Evolutionary conservation across 2,329 filamentous ascomycete genomes (phyloP).

Genomic region (Orbilia quercus): DNA sequence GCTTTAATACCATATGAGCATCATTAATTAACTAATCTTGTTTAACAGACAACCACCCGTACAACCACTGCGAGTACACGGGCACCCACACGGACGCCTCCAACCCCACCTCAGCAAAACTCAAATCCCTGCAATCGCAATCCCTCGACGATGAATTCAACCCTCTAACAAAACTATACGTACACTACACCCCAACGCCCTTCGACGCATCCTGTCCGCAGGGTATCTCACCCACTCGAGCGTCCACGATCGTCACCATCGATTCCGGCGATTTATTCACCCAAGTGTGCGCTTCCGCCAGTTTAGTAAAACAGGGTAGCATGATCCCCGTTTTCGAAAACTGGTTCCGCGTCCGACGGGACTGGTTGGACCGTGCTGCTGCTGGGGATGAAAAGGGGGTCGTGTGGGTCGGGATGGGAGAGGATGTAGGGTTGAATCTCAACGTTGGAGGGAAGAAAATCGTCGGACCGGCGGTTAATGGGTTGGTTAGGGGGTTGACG

Average conservation of each 20-base stretch:
- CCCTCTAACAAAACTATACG: conserved; percentile 32
- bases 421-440: conserved; percentile 45
- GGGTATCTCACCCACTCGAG: background rate
- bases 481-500: conserved; percentile 12
- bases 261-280: conserved; percentile 49
- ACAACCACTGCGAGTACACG: conserved; percentile 49
- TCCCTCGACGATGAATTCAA: conserved; percentile 26
- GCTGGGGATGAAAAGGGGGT: background rate
- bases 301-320: conserved; percentile 25
- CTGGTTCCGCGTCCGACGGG: conserved; percentile 38
- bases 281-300: conserved; percentile 35
- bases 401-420: conserved; percentile 48
- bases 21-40: background rate
- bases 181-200: conserved; percentile 29
- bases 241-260: conserved; percentile 36
- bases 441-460: conserved; percentile 27
- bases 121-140: conserved; percentile 14
- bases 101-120: conserved; percentile 9
- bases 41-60: conserved; percentile 37
- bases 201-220: conserved; percentile 8
- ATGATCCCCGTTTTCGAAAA: conserved; percentile 43
- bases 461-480: conserved; percentile 13
- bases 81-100: conserved; percentile 23
- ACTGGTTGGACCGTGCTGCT: conserved; percentile 35
- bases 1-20: background rate